phyloP scores from a whole-genome alignment of 805 yeast species.

The Saccharomycopsis fermentans region DNA sequence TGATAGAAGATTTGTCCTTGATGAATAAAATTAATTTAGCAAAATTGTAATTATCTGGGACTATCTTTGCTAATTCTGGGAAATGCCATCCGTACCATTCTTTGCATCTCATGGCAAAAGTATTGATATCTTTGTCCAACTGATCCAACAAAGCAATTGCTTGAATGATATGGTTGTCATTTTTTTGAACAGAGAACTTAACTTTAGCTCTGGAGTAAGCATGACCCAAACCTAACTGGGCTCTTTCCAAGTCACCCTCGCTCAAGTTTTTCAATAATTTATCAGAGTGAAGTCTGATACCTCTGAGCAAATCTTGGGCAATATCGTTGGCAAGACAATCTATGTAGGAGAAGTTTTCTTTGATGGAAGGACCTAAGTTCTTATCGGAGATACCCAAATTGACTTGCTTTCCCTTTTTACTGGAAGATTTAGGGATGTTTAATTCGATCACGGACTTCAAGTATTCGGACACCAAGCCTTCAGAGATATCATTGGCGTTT shows the following conservation, averaged over 20 bases:
- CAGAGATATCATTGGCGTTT: conserved; percentile 95
- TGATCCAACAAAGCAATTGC: conserved; percentile 96
- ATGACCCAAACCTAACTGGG: conserved; percentile 97
- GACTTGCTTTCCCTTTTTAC: conserved; percentile 55
- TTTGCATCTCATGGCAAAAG: conserved; percentile 93
- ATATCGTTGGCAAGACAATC: conserved; percentile 88
- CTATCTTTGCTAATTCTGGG: conserved; percentile 91
- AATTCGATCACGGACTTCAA: conserved; percentile 82
- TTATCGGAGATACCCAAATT: conserved; percentile 85
- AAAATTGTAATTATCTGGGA: conserved; percentile 77
- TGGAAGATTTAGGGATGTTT: conserved; percentile 73
- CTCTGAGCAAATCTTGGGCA: conserved; percentile 92
- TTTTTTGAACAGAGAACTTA: conserved; percentile 96
- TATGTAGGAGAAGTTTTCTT: conserved; percentile 78
- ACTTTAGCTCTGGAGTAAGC: conserved; percentile 99
- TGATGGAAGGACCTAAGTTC: conserved; percentile 93
- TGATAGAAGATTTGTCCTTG: conserved; percentile 75
- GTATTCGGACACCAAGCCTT: conserved; percentile 91
- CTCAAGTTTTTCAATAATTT: conserved; percentile 86
- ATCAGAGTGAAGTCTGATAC: conserved; percentile 82
- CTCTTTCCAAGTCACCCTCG: conserved; percentile 93
- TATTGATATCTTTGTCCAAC: conserved; percentile 95
- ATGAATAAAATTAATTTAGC: conserved; percentile 77
- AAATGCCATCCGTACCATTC: conserved; percentile 99
- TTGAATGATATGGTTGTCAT: conserved; percentile 98